Evolutionary conservation across 192 early-diverging fungal genomes (phyloP), one percentile per base, ranked within the genome.

Genomic region (Podila horticola): DNA sequence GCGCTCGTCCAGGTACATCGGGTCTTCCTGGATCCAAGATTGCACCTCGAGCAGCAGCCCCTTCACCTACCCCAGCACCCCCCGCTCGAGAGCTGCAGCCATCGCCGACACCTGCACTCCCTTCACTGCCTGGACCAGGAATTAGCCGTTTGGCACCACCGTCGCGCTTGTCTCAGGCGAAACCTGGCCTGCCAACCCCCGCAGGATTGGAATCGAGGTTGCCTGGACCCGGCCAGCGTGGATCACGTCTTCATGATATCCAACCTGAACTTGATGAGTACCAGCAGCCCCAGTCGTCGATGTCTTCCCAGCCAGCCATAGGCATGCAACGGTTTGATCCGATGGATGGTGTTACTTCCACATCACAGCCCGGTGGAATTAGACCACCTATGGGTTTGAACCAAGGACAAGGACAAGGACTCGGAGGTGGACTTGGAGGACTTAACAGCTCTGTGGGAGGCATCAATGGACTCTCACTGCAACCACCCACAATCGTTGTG

Each of bases 161-260:
- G 4, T 75, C 82, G 26, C 79, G 86, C 4, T 52, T 82, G 58
- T 73, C 77, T 0, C 45, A 81, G 58, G 86, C 69, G 52, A 86
- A 69, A 58, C 74, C 68, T n/a, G 84, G 72, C 6, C 66, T 71
- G 65, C 50, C 65, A 17, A 73, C 65, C 48, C 83, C 62, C 26
- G 67, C 61, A 49, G 60, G 63, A 13, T 49, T 41, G 50, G 84
- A 75, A 4, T 64, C 74, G 19, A 66, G 71, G 12, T 57, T 63
- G 24, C 63, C 61, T 41, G 66, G 62, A 26, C 62, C 65, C 11
- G 66, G 64, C 26, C 77, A 24, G 64, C 79, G 62, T 63, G 66
- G 72, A 15, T 81, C 71, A 2, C 66, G 77, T 31, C 71, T 73
- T 57, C 77, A 81, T n/a, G 71, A 81, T 34, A 73, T 69, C 57